Percentiles rank a stretch among this genome's conserved stretches.
phyloP scores from a whole-genome alignment of 129 eudicot species.

The Deinandra increscens region DNA sequence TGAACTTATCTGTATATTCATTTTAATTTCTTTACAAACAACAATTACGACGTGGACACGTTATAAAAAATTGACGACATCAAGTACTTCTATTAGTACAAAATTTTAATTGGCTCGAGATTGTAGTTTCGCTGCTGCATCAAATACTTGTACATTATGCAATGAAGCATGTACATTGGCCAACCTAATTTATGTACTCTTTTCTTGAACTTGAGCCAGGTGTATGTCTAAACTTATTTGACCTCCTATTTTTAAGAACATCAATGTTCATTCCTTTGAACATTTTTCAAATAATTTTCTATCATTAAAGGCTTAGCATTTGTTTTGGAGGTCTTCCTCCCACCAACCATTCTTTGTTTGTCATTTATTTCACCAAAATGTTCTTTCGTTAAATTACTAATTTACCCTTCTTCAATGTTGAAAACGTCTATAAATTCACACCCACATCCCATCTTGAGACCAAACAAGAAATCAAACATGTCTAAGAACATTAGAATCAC shows the following conservation, averaged over 20 bases:
- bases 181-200: neutral
- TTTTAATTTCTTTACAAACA: no score
- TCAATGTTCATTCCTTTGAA: conserved; percentile 26
- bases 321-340: conserved; percentile 14
- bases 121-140: no score
- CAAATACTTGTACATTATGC: neutral
- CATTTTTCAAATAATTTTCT: conserved; percentile 26
- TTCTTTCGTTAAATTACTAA: conserved; percentile 13
- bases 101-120: neutral
- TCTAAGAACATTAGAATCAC: conserved; percentile 42
- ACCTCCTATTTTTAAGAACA: conserved; percentile 32
- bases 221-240: conserved; percentile 29
- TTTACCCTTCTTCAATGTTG: conserved; percentile 30
- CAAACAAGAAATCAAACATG: conserved; percentile 36
- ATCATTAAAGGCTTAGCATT: conserved; percentile 30
- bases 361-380: conserved; percentile 12
- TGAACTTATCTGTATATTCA: no score
- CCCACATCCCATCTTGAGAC: conserved; percentile 21
- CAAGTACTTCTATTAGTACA: no score
- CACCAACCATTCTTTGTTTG: conserved; percentile 31
- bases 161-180: neutral
- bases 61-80: neutral
- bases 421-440: conserved; percentile 36
- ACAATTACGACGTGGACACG: neutral
- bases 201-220: conserved; percentile 19